Base-by-base conservation (phyloP, 1,284 basidiomycete genomes). In the Afroboletus lepidellus region DNA sequence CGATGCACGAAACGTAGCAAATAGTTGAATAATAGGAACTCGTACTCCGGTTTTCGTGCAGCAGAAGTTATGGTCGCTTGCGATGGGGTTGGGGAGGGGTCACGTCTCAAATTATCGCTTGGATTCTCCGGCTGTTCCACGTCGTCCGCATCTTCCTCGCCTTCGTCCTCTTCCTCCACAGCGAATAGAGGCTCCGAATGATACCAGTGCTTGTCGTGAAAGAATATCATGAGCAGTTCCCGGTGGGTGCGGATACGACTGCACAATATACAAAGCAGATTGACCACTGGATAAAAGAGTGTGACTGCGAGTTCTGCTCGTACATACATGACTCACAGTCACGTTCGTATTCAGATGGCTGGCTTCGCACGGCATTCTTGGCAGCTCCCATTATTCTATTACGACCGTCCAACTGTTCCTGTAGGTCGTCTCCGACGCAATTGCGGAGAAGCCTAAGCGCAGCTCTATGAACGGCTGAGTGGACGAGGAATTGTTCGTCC, bases 1-100 rank as follows among this genome's bases (percentile, higher is more conserved):
- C 94, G 84, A 66, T 98, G 96, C 20, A 94, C 90, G 65, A 95
- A 98, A 3, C 94, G 92, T 18, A 98, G 83, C 32, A 99, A 84
- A 65, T 97, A 97, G 59, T 95, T 93, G 78, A 98, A 98, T 12
- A 97, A 77, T 11, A 96, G 80, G 64, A 96, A 97, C 65, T 97
- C 94, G 63, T 95, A 95, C 72, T 94, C 91, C n/a, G 86, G 74
- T 65, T 90, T 90, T 62, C 81, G 84, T 21, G 71, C 69, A 2
- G 73, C 75, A 12, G 80, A 80, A 36, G 77, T 83, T 33, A 81
- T 73, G 1, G 84, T 85, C 6, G 71, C 70, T 53, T 84, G 79
- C 3, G 86, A 87, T 21, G 78, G 77, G 15, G 80, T 72, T 5
- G 85, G 84, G 16, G 85, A 86, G 5, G 76, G 59, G 7, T 71